Evolutionary conservation across 495 filamentous ascomycete genomes (phyloP).

Genomic region (Letharia lupina): DNA sequence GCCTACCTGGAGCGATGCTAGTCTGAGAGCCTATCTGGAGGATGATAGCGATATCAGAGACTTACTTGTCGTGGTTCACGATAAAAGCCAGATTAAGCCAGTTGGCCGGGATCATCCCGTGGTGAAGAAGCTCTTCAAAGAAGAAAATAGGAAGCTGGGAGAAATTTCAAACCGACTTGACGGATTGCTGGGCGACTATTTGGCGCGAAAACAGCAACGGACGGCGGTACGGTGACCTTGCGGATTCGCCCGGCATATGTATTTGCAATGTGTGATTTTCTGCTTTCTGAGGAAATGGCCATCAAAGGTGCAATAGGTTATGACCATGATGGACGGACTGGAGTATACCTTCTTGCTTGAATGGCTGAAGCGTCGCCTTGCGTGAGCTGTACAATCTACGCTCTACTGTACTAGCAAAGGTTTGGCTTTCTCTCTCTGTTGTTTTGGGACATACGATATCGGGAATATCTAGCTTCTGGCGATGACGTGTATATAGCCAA

Average conservation of each 20-base stretch:
- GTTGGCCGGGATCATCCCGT: slow-evolving; percentile 76
- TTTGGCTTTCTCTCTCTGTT: neutral
- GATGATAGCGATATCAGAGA: slow-evolving; percentile 87
- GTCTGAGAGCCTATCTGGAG: slow-evolving; percentile 80
- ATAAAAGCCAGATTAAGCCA: slow-evolving; percentile 71
- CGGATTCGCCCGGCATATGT: neutral
- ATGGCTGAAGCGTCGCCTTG: neutral
- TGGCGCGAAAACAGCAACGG: slow-evolving; percentile 46
- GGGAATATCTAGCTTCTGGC: neutral
- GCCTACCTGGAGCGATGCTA: slow-evolving; percentile 70
- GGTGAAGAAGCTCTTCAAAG: slow-evolving; percentile 68
- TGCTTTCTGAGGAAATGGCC: neutral
- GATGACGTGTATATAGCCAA: neutral
- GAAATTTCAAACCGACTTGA: slow-evolving; percentile 82
- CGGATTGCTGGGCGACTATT: slow-evolving; percentile 75
- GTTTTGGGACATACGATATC: neutral
- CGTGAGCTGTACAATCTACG: neutral
- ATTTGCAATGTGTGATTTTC: neutral
- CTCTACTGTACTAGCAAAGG: neutral
- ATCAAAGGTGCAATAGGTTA: neutral
- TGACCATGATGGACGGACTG: neutral
- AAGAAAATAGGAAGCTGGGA: slow-evolving; percentile 70
- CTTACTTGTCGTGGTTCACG: slow-evolving; percentile 81
- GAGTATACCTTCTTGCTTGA: neutral
- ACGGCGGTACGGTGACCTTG: neutral